phyloP scores from a whole-genome alignment of 768 basidiomycete species.

The Termitomyces heimii region DNA sequence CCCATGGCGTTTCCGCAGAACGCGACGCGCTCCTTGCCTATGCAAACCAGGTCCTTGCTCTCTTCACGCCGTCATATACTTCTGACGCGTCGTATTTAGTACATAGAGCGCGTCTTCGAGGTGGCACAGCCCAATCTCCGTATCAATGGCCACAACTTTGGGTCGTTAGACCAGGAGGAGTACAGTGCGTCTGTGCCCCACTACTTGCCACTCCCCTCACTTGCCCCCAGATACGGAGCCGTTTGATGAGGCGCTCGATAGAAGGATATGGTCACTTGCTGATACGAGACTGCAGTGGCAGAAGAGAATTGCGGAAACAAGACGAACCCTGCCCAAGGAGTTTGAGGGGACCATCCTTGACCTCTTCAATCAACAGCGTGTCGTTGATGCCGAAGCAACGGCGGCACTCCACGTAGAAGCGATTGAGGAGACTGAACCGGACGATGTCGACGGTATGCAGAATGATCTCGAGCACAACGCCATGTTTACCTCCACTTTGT shows the following conservation, averaged over 20 bases:
- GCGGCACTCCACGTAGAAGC: conserved; percentile 5
- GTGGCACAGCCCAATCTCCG: conserved; percentile 68
- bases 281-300: conserved; percentile 74
- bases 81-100: conserved; percentile 30
- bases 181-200: conserved; percentile 33
- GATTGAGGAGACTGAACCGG: conserved; percentile 15
- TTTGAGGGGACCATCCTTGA: conserved; percentile 32
- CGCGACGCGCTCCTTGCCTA: conserved; percentile 44
- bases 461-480: too few relatives aligned
- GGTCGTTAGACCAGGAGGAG: conserved; percentile 51
- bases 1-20: conserved; percentile 33
- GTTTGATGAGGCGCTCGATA: conserved; percentile 84
- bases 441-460: conserved; percentile 9
- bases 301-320: conserved; percentile 59
- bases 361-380: conserved; percentile 24
- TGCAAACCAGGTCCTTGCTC: conserved; percentile 38
- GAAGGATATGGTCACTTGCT: conserved; percentile 75
- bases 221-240: conserved; percentile 55
- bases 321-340: conserved; percentile 56
- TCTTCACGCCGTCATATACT: neutral
- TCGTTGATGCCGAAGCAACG: conserved; percentile 21
- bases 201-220: neutral
- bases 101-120: conserved; percentile 54
- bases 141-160: conserved; percentile 74
- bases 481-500: neutral